Conservation (phyloP, 306 rosid species). For the Trifolium dubium region DNA sequence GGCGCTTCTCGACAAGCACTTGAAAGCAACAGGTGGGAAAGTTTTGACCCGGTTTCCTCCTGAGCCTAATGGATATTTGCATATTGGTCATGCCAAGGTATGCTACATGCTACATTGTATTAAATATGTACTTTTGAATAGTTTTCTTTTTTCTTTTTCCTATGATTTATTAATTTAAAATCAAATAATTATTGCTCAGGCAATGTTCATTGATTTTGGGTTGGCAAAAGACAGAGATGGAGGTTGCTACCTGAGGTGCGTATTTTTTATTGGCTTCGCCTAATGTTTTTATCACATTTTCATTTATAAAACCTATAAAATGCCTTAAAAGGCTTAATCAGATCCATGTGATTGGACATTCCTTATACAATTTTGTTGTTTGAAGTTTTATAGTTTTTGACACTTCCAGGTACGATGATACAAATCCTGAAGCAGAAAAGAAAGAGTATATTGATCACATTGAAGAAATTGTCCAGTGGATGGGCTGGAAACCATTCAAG, state of each 20-base stretch:
- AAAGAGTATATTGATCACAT: conserved; percentile 96
- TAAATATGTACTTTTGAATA: conserved; percentile 14
- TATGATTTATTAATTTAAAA: conserved; percentile 1
- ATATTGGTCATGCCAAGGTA: conserved; percentile 99
- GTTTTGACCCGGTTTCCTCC: conserved; percentile 98
- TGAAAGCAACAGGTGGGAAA: conserved; percentile 66
- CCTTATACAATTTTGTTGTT: conserved; percentile 5
- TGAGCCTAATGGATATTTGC: conserved; percentile 97
- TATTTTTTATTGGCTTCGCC: conserved; percentile 28
- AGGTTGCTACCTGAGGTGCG: conserved; percentile 84
- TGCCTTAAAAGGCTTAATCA: neutral
- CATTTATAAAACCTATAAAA: conserved; percentile 3
- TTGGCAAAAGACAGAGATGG: conserved; percentile 95
- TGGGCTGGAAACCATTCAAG: conserved; percentile 98
- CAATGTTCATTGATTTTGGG: conserved; percentile 97
- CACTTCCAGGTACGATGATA: conserved; percentile 82
- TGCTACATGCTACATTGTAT: conserved; percentile 4
- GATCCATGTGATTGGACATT: conserved; percentile 21
- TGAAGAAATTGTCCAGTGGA: conserved; percentile 94
- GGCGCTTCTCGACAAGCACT: conserved; percentile 83
- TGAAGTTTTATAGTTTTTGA: conserved; percentile 31
- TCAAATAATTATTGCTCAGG: conserved; percentile 54
- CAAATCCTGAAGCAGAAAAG: conserved; percentile 96
- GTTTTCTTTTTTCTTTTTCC: neutral
- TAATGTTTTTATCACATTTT: neutral